phyloP scores from a whole-genome alignment of 148 eudicot species.

The Rhododendron molle region DNA sequence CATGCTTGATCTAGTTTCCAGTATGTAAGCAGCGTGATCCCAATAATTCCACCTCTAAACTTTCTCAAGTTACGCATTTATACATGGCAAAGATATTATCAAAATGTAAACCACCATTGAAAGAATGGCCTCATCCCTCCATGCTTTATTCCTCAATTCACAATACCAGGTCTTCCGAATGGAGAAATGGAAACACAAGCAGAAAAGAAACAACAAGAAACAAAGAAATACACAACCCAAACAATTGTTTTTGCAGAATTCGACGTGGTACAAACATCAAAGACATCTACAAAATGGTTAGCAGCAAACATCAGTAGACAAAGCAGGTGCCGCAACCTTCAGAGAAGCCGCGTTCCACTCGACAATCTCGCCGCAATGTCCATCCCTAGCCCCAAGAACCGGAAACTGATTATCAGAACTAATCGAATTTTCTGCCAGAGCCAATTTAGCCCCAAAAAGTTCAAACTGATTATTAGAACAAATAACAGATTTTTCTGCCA shows the following conservation, averaged over 20 bases:
- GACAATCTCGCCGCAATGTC: constrained; percentile 38
- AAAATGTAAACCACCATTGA: background rate
- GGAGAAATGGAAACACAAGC: background rate
- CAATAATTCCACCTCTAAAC: background rate
- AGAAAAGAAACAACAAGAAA: background rate
- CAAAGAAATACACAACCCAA: background rate
- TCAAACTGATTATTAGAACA: constrained; percentile 17
- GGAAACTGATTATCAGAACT: constrained; percentile 13
- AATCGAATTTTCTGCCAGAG: constrained; percentile 20
- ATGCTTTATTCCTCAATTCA: constrained; percentile 5
- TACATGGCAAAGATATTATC: background rate
- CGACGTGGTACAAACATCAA: background rate
- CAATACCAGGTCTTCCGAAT: constrained; percentile 3
- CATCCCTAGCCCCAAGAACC: constrained; percentile 26
- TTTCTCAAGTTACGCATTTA: background rate
- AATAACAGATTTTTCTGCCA: constrained; percentile 21
- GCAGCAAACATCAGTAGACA: constrained; percentile 44
- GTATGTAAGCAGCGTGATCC: background rate
- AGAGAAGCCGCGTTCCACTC: constrained; percentile 49
- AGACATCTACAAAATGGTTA: constrained; percentile 12
- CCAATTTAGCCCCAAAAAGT: constrained; percentile 22
- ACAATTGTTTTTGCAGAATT: background rate
- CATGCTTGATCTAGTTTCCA: too few species aligned
- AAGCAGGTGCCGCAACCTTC: constrained; percentile 28
- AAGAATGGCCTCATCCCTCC: constrained; percentile 8